Base-by-base conservation (phyloP, 108 stramenopile species). In the Cyclostephanos invisitatus region DNA sequence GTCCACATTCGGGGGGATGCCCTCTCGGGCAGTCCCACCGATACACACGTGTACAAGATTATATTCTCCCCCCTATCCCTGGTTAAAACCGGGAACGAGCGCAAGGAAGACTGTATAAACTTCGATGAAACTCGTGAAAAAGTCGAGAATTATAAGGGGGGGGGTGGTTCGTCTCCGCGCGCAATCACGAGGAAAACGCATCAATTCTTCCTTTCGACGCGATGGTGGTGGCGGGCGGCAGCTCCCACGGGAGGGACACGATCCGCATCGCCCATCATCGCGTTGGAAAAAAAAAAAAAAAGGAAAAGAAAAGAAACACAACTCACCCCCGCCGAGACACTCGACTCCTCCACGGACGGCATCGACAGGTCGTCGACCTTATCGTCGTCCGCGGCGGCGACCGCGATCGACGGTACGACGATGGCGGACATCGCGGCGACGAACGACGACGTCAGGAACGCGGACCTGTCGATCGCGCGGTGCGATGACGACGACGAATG, bases 301-400 rank as follows among this genome's bases (percentile, higher is more conserved):
- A 32, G 2, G 32, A 2, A 32, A 32, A 32, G 32, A 2, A 4
- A 32, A n/a, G n/a, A n/a, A n/a, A n/a, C n/a, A n/a, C n/a, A 14
- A 85, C 87, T 80, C 74, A 91, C 90, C 36, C 84, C 84, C 37
- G 55, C 84, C 37, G 55, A 47, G 11, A 74, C 55, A 70, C 78
- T 75, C 74, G 76, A 64, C 54, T 89, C 88, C 27, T 86, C 86
- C 48, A 56, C 81, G 5, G 86, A 75, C 14, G 90, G 90, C 90
- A 91, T 91, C 51, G 90, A 73, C 44, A 91, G 60, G 69, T 91
- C 90, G 32, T 86, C 90, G 15, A 85, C 61, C 14, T 10, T 51
- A 35, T 81, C 84, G 46, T 67, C 56, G 14, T 78, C n/a, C n/a
- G n/a, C 84, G 36, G 53, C 56, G 17, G 78, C 78, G 50, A 27